Conservation (phyloP, 495 filamentous ascomycete species). For the Pyrenula massariospora region DNA sequence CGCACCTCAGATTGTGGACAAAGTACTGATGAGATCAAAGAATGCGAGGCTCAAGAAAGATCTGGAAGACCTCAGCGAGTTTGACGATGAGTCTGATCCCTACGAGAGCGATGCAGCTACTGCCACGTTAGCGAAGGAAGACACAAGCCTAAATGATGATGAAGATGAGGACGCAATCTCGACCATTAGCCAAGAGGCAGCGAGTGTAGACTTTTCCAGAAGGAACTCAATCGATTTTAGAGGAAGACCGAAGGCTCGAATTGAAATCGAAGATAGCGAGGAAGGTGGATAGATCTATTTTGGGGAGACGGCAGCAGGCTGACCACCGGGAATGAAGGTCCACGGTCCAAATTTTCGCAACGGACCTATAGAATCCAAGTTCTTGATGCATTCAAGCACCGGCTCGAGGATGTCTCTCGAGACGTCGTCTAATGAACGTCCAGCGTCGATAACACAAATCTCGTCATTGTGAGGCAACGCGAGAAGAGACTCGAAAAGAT, state of each 20-base stretch:
- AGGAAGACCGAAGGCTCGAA: neutral
- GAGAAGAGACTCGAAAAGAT: conserved; percentile 48
- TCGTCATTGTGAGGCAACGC: conserved; percentile 23
- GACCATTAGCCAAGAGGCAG: neutral
- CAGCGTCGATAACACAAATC: conserved; percentile 38
- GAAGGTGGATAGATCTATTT: conserved; percentile 25
- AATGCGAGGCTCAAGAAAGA: neutral
- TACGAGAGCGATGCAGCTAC: conserved; percentile 6
- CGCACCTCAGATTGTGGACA: conserved; percentile 51
- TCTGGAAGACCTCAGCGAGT: conserved; percentile 11
- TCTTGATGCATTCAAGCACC: conserved; percentile 34
- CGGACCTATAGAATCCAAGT: conserved; percentile 21
- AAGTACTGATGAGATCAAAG: conserved; percentile 44
- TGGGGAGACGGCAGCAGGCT: neutral
- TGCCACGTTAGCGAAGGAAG: conserved; percentile 11
- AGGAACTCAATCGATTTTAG: neutral
- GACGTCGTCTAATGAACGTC: conserved; percentile 38
- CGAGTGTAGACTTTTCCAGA: neutral
- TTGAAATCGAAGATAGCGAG: conserved; percentile 54
- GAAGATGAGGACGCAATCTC: conserved; percentile 14
- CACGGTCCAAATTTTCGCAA: conserved; percentile 31
- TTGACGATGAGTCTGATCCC: conserved; percentile 6
- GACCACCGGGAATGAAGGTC: conserved; percentile 10
- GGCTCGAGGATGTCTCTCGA: conserved; percentile 47
- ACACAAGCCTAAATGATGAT: conserved; percentile 16